phyloP scores from a whole-genome alignment of 345 rosid genomes.

The Bruguiera gymnorhiza region DNA sequence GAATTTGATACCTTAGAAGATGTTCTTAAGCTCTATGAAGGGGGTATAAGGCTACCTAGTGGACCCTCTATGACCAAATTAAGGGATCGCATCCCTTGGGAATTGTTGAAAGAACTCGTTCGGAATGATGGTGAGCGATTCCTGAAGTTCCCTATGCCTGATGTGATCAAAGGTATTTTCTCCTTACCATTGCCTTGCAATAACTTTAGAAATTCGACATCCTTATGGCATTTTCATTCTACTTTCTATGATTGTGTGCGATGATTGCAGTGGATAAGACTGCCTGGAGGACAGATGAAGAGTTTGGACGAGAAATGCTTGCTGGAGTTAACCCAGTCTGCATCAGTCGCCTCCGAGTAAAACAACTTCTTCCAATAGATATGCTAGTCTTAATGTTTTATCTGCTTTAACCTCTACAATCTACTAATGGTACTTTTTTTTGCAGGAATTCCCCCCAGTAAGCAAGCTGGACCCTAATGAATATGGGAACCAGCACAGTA shows the following conservation, averaged over 20 bases:
- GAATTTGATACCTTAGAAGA: constrained; percentile 81
- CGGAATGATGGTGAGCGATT: constrained; percentile 72
- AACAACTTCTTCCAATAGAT: not conserved
- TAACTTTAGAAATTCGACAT: not conserved
- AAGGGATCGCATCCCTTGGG: constrained; percentile 74
- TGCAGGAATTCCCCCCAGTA: constrained; percentile 73
- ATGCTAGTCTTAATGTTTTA: not conserved
- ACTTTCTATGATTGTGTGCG: not conserved
- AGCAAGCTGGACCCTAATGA: constrained; percentile 55
- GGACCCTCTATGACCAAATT: constrained; percentile 35
- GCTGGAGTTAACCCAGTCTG: constrained; percentile 66
- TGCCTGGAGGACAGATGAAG: constrained; percentile 75
- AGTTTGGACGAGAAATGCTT: constrained; percentile 67
- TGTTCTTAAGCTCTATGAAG: constrained; percentile 63
- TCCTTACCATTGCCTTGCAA: not conserved
- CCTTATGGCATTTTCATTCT: not conserved
- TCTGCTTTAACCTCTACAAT: constrained; percentile 3
- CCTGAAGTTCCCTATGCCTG: constrained; percentile 76
- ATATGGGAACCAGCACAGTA: constrained; percentile 67
- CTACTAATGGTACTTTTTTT: not conserved
- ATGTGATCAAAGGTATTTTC: constrained; percentile 69
- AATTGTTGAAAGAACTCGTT: constrained; percentile 75
- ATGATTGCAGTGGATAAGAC: constrained; percentile 43
- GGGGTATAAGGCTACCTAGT: constrained; percentile 49
- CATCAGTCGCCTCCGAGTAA: constrained; percentile 50